Base-by-base conservation (phyloP, 2,329 filamentous ascomycete species). In the Pseudonectria foliicola region DNA sequence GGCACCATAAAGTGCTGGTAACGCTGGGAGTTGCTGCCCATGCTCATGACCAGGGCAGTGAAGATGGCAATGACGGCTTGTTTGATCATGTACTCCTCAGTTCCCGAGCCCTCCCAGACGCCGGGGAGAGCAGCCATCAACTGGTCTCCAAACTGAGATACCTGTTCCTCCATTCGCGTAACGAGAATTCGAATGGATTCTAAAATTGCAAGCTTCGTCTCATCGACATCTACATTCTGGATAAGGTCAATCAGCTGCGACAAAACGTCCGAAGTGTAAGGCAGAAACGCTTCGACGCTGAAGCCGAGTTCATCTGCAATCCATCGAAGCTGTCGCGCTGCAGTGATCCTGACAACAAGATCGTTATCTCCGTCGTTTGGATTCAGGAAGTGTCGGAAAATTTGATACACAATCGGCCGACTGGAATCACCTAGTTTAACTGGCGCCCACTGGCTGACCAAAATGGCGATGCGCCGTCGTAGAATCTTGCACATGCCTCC, bases 51-150 rank as follows among this genome's bases (percentile, higher is more conserved):
- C 11, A 98, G 70, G 3, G 87, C 82, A 2, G 85, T 73, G 33
- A 96, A 77, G 26, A 96, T 82, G 3, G 84, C 85, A 38, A 96
- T 73, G 34, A 96, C 88, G 2, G 87, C 80, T 61, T 95, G 89
- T 60, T 96, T 96, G 70, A 95, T 84, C 59, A 96, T 77, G 61
- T 88, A 86, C 52, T 92, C 85, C 40, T 94, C 83, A 3, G 67
- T 62, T 1, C 82, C 86, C 3, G 85, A 87, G 33, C 81, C 77
- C 40, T 85, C 80, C 92, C 92, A 98, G 1, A 96, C 70, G 4
- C 71, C 71, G 0, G 90, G 89, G 6, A 96, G 70, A 10, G 88
- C 74, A 2, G 76, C 70, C 59, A 98, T 82, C 40, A 98, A 84
- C 40, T 82, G 77, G 50, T 94, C 86, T 5, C 86, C 85, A 42